Evolutionary conservation across 1,284 basidiomycete genomes (phyloP).

Genomic region (Singerocomus inundabilis): DNA sequence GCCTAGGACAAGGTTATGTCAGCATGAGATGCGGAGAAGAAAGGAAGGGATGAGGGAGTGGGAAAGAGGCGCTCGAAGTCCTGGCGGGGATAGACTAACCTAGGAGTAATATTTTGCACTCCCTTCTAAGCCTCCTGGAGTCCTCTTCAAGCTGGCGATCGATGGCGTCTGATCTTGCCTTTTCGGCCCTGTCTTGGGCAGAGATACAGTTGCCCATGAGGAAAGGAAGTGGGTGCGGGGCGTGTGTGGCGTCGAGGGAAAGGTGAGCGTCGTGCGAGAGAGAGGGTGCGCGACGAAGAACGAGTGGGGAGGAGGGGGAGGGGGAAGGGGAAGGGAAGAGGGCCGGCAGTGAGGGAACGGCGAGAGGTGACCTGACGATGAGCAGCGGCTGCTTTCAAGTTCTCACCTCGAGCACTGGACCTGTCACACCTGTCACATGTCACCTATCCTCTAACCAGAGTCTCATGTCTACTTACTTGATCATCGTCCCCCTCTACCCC

Average conservation of each 20-base stretch:
- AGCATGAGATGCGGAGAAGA: background rate
- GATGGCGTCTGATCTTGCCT: constrained; percentile 68
- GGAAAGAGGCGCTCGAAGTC: constrained; percentile 12
- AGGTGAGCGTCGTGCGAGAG: background rate
- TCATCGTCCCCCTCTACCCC: no score
- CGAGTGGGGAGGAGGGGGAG: no score
- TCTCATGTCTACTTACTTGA: no score
- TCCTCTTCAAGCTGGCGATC: constrained; percentile 75
- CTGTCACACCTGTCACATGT: constrained; percentile 25
- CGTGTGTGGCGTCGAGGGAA: background rate
- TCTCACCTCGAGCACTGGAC: constrained; percentile 19
- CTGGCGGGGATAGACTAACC: constrained; percentile 53
- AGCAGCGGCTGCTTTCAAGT: constrained; percentile 26
- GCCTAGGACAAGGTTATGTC: constrained; percentile 32
- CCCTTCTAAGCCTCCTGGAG: constrained; percentile 74
- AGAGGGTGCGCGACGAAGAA: background rate
- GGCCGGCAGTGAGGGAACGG: constrained; percentile 15
- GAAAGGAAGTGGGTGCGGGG: background rate
- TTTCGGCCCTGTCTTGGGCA: constrained; percentile 55
- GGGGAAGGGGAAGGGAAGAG: background rate
- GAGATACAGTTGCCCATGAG: constrained; percentile 69
- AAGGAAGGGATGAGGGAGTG: background rate
- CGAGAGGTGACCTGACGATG: constrained; percentile 20
- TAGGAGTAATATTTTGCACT: constrained; percentile 92
- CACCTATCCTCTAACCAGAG: constrained; percentile 5